These are phyloP conservation scores for Trichophyton rubrum DNA, from an alignment of 2,329 filamentous ascomycete genomes.

Conservation along the genomic window DNA sequence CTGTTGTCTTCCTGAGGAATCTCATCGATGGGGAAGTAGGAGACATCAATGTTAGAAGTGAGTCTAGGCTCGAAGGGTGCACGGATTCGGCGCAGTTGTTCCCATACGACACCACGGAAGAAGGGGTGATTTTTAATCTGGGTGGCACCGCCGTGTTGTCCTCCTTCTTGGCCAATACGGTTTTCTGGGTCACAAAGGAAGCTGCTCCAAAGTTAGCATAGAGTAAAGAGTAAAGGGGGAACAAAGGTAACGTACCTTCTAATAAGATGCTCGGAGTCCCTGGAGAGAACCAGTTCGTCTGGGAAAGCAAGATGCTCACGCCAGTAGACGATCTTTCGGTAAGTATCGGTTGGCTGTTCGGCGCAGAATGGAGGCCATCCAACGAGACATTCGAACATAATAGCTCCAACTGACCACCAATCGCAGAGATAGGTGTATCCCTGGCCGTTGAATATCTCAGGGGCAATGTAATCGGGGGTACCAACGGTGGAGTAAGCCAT, in stretches of 20 bases:
- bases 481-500: slow-evolving; percentile 98
- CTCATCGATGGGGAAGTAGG: slow-evolving; percentile 97
- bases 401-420: slow-evolving; percentile 98
- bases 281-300: slow-evolving; percentile 78
- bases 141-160: slow-evolving; percentile 55
- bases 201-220: slow-evolving; percentile 34
- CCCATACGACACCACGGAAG: slow-evolving; percentile 94
- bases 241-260: slow-evolving; percentile 52
- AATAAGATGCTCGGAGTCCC: slow-evolving; percentile 84
- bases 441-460: slow-evolving; percentile 93
- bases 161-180: slow-evolving; percentile 61
- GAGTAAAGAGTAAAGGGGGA: not conserved
- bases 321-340: slow-evolving; percentile 99
- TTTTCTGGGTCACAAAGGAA: slow-evolving; percentile 91
- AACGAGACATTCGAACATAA: slow-evolving; percentile 98
- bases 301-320: slow-evolving; percentile 91
- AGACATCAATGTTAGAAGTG: slow-evolving; percentile 86
- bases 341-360: slow-evolving; percentile 93
- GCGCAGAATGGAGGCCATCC: slow-evolving; percentile 99
- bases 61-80: slow-evolving; percentile 93
- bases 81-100: slow-evolving; percentile 79
- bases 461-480: slow-evolving; percentile 96
- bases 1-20: slow-evolving; percentile 94
- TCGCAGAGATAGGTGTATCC: slow-evolving; percentile 96
- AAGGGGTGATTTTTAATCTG: slow-evolving; percentile 92